These are phyloP conservation scores for Mycena vitilis DNA, from an alignment of 768 basidiomycete species.

Conservation along the genomic window DNA sequence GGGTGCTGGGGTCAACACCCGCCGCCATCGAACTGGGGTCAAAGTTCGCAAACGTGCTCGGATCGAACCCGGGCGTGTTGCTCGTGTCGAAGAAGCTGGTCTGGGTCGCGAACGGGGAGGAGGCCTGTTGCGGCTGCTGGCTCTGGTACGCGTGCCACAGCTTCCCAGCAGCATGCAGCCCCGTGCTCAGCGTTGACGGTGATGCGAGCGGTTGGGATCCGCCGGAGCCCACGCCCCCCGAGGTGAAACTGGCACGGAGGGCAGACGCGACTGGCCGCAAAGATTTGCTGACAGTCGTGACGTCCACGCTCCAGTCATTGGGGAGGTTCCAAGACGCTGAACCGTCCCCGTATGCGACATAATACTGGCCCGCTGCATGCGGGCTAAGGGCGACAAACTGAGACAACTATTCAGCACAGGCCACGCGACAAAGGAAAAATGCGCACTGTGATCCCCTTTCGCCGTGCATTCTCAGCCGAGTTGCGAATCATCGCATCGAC, in stretches of 20 bases:
- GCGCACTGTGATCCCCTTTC: conserved; percentile 33
- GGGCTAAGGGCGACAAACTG: conserved; percentile 34
- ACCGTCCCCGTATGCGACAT: conserved; percentile 32
- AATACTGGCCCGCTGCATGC: conserved; percentile 32
- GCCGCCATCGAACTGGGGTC: conserved; percentile 23
- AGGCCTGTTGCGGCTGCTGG: conserved; percentile 10
- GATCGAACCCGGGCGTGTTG: conserved; percentile 16
- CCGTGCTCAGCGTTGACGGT: conserved; percentile 12
- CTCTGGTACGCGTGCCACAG: conserved; percentile 30
- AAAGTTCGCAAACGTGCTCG: conserved; percentile 15
- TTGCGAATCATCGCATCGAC: conserved; percentile 34
- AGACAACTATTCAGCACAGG: neutral
- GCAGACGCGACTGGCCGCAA: conserved; percentile 22
- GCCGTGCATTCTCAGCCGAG: conserved; percentile 23
- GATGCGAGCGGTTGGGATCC: neutral
- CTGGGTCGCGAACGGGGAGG: conserved; percentile 21
- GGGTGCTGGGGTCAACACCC: conserved; percentile 19
- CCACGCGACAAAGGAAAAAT: neutral
- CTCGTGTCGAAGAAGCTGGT: conserved; percentile 24
- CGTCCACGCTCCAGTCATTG: conserved; percentile 28
- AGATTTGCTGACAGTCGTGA: conserved; percentile 30
- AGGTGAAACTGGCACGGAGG: too few species aligned
- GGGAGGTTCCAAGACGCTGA: conserved; percentile 34
- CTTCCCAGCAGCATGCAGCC: conserved; percentile 27
- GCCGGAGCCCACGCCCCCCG: neutral